Evolutionary conservation across 306 rosid genomes (phyloP).

Genomic region (Carpinus fangiana): DNA sequence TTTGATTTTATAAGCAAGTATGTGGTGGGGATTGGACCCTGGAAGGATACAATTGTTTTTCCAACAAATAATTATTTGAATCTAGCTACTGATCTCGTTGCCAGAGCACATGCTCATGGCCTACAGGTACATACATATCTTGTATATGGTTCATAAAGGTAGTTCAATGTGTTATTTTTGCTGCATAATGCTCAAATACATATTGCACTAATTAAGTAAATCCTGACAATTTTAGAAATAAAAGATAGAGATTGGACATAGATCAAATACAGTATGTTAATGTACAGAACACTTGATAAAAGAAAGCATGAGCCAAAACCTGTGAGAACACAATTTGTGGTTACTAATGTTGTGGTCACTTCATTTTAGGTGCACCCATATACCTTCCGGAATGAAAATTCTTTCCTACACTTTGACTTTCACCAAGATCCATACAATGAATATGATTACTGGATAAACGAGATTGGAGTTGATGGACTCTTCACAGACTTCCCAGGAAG

Average conservation of each 20-base stretch:
- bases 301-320: too few relatives aligned
- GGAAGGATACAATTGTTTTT: conserved; percentile 86
- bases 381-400: conserved; percentile 75
- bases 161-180: too few relatives aligned
- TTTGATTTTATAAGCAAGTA: conserved; percentile 61
- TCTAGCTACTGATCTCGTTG: conserved; percentile 65
- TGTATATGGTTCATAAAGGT: background rate
- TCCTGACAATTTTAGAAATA: background rate
- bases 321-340: too few relatives aligned
- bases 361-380: conserved; percentile 88
- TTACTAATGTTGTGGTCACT: background rate
- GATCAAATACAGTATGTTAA: too few relatives aligned
- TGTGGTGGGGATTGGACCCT: conserved; percentile 91
- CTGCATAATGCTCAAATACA: too few relatives aligned
- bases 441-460: conserved; percentile 75
- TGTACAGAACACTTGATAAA: too few relatives aligned
- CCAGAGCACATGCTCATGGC: conserved; percentile 76
- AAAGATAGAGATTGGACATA: background rate
- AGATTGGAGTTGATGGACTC: conserved; percentile 81
- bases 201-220: too few relatives aligned
- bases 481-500: conserved; percentile 91
- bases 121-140: conserved; percentile 61
- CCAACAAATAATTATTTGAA: conserved; percentile 49
- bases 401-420: conserved; percentile 56
- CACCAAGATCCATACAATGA: conserved; percentile 75